Percentiles rank a stretch among this genome's conserved stretches.
Conservation (phyloP, 192 early-diverging fungal genomes). For the Backusella tarrabulga region DNA sequence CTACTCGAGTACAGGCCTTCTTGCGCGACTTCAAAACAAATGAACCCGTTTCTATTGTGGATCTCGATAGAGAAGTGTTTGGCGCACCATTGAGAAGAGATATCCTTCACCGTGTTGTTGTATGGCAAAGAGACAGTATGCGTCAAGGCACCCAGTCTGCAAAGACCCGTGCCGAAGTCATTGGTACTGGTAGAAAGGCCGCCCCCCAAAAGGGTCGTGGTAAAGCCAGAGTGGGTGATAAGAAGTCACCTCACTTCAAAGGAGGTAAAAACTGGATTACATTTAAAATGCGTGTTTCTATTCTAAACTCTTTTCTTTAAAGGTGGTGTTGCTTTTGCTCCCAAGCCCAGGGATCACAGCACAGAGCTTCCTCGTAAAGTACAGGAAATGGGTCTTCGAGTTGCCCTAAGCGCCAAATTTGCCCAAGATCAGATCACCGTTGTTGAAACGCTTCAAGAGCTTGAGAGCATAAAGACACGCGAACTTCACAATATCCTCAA, state of each 20-base stretch:
- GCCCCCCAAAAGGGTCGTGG: conserved; percentile 94
- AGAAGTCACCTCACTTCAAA: conserved; percentile 81
- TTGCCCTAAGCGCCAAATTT: conserved; percentile 87
- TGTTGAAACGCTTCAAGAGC: conserved; percentile 62
- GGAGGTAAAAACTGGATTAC: conserved; percentile 61
- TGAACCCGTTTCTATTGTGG: conserved; percentile 66
- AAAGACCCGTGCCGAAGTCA: conserved; percentile 79
- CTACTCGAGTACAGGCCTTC: conserved; percentile 66
- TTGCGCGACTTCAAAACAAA: conserved; percentile 74
- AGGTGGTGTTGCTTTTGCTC: conserved; percentile 87
- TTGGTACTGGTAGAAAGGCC: conserved; percentile 78
- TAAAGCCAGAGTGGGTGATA: conserved; percentile 82
- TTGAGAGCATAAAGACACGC: conserved; percentile 56
- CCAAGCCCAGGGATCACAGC: conserved; percentile 79
- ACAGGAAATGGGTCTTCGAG: conserved; percentile 78
- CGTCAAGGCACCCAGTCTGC: conserved; percentile 85
- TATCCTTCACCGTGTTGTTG: conserved; percentile 79
- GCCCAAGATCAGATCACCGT: conserved; percentile 85
- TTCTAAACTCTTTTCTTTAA: not conserved
- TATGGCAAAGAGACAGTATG: conserved; percentile 81
- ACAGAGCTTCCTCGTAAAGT: conserved; percentile 86
- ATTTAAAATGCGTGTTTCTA: not conserved
- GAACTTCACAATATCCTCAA: conserved; percentile 46
- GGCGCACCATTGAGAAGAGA: conserved; percentile 73
- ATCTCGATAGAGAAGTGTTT: conserved; percentile 75